Base-by-base conservation (phyloP, 805 yeast species). In the Yamadazyma sp. region DNA sequence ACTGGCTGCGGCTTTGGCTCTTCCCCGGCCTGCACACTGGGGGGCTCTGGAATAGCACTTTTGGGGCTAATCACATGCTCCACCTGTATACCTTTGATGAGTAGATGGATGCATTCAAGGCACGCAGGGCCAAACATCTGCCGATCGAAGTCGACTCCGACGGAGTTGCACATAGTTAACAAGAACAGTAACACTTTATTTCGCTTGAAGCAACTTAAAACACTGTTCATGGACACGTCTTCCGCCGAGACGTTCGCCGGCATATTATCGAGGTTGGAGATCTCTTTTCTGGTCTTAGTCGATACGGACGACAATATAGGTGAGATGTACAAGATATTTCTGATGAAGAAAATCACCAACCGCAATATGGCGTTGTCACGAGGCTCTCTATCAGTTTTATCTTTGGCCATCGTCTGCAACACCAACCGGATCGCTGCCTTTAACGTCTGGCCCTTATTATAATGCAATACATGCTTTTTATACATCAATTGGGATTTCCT, bases 301-400 rank as follows among this genome's bases (percentile, higher is more conserved):
- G 77, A 62, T 6, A 78, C 59, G 1, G 80, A 71, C 4, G 73
- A 49, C 23, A 73, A 78, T 1, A 84, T 78, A 0, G 90, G 91
- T 47, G 83, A 88, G 22, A 91, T 87, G 27, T 78, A 73, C 6
- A 85, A 62, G n/a, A 93, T 49, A 55, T 93, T 93, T 45, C 95
- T 72, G 45, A 89, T 71, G 52, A 93, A 78, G 35, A 77, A 77
- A 11, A 90, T 60, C 18, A 84, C 86, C 42, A 91, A 68, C 38
- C 82, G 77, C 32, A 93, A 58, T 10, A 90, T 73, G 29, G 81
- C 81, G 41, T 79, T 79, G 48, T 90, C 97, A 24, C 87, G 66
- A 0, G 79, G 68, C 2, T 78, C 77, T 42, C 97, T 72, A 14
- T 82, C 80, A 1, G 60, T 51, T 48, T 67, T 73, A 1, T 70